Conservation (phyloP, 257 asterid genomes). For the Vinca minor region DNA sequence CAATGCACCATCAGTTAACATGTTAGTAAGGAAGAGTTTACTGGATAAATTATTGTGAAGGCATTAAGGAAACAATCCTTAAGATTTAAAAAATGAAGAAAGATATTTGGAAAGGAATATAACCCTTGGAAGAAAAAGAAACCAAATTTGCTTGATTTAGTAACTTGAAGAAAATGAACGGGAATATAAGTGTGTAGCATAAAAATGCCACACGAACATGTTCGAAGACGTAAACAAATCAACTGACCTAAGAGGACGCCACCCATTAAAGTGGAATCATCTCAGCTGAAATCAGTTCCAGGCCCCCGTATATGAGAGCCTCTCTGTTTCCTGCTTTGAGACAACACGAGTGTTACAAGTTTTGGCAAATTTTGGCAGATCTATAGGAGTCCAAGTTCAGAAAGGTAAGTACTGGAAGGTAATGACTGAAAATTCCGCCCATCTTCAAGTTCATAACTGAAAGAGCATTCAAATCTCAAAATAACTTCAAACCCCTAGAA, state of each 20-base stretch:
- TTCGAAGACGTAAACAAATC: conserved; percentile 48
- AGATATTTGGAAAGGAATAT: conserved; percentile 20
- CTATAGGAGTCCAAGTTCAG: conserved; percentile 47
- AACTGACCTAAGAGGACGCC: conserved; percentile 90
- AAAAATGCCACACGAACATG: conserved; percentile 55
- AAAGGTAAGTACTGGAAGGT: conserved; percentile 51
- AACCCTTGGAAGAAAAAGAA: conserved; percentile 24
- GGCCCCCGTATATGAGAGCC: conserved; percentile 96
- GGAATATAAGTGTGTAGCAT: conserved; percentile 52
- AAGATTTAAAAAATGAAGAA: conserved; percentile 24
- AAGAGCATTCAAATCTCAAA: conserved; percentile 35
- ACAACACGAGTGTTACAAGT: conserved; percentile 73
- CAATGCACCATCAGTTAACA: background rate
- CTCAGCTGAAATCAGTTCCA: conserved; percentile 88
- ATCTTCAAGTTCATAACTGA: conserved; percentile 41
- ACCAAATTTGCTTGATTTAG: conserved; percentile 23
- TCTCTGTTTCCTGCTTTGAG: conserved; percentile 90
- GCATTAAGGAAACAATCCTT: conserved; percentile 1
- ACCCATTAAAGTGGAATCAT: conserved; percentile 81
- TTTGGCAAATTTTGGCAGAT: conserved; percentile 38
- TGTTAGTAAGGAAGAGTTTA: background rate
- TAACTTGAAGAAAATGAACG: conserved; percentile 19
- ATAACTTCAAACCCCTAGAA: conserved; percentile 30
- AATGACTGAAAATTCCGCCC: conserved; percentile 40
- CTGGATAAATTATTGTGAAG: background rate